These are phyloP conservation scores for Tetraselmis striata DNA, from an alignment of 139 green algal genomes.

Conservation along the genomic window DNA sequence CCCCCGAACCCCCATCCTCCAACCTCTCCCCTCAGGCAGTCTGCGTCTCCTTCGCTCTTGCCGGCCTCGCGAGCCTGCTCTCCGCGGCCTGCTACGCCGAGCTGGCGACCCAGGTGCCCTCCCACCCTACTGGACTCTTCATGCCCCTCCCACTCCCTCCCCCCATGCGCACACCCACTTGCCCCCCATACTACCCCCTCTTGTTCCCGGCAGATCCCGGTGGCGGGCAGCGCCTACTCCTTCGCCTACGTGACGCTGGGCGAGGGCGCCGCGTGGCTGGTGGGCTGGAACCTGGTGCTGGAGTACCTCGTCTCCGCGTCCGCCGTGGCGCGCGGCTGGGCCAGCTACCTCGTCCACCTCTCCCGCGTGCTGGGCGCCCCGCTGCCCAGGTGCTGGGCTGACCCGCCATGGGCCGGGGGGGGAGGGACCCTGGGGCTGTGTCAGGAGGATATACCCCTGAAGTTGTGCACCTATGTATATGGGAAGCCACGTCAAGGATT, in stretches of 20 bases:
- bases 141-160: not conserved
- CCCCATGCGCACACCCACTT: not conserved
- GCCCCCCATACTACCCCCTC: not conserved
- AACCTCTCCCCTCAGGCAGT: not conserved
- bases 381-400: slow-evolving; percentile 2
- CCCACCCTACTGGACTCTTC: too few species aligned
- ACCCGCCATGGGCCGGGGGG: too few species aligned
- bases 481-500: too few species aligned
- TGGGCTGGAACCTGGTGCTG: slow-evolving; percentile 14
- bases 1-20: too few species aligned
- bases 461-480: too few species aligned
- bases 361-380: not conserved
- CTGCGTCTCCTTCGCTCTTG: slow-evolving; percentile 7
- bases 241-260: slow-evolving; percentile 11
- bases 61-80: slow-evolving; percentile 6
- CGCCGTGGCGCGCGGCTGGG: slow-evolving; percentile 10
- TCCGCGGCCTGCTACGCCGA: slow-evolving; percentile 14
- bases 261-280: slow-evolving; percentile 7
- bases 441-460: too few species aligned
- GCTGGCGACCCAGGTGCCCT: not conserved
- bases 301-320: slow-evolving; percentile 9
- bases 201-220: slow-evolving; percentile 2
- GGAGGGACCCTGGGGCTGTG: too few species aligned
- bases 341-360: not conserved
- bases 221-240: slow-evolving; percentile 11